Evolutionary conservation across 805 yeast genomes (phyloP), one percentile per base, ranked within the genome.

Genomic region (Myxozyma monticola): DNA sequence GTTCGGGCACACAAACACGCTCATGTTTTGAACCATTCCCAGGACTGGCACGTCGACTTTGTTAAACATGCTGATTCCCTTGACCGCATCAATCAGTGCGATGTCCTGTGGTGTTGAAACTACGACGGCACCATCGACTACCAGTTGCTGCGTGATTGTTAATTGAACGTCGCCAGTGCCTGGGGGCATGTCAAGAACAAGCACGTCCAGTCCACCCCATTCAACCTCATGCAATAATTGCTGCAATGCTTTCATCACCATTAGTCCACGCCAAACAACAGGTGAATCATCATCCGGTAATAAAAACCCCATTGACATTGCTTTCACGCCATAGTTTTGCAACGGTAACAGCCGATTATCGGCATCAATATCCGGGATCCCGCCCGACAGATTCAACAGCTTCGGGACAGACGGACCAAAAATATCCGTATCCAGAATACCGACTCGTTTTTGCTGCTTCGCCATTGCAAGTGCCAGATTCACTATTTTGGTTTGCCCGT

Each of bases 161-260:
- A 88, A 72, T 62, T 88, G 96, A 0, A 86, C 83, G 64, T 88
- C 96, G 17, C 96, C 96, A 0, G 96, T 88, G 2, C 96, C 96
- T 0, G 96, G 96, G 0, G 96, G 96, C 85, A 88, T 77, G 60
- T 88, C 96, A 9, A 88, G 71, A 1, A 88, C 83, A 41, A 88
- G 69, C 20, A 81, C 75, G 63, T 88, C 95, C 37, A 87, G 64
- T 9, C 55, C 56, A 24, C 73, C 71, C 96, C 96, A 88, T 38
- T 81, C 77, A 1, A 88, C 95, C 47, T 88, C 95, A 60, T 84
- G 88, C 8, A 88, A 64, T n/a, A 88, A 72, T 62, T 88, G 96
- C 60, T 88, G 88, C 21, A 88, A 65, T 0, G 95, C 96, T 65
- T 88, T 88, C 80, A 85, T 88, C 18, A 88, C 90, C 81, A 88